Evolutionary conservation across 2,329 filamentous ascomycete species (phyloP).

Genomic region (Blumeria hordei): DNA sequence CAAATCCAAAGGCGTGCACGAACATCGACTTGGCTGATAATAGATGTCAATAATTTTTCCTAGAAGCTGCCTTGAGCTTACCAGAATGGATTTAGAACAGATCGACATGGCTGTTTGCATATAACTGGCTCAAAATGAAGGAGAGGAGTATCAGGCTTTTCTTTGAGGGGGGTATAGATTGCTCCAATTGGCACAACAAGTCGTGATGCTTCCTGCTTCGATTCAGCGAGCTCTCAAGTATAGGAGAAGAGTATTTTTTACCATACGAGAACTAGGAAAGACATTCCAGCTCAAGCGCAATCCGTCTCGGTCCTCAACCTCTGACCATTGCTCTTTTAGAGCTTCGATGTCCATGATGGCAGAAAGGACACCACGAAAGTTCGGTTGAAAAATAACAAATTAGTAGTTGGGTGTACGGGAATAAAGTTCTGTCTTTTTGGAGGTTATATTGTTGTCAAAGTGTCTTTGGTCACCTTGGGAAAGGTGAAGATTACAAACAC

Average conservation of each 20-base stretch:
- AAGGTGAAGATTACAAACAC: too few species aligned
- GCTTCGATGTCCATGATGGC: constrained; percentile 12
- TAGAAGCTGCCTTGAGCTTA: constrained; percentile 20
- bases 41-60: constrained; percentile 8
- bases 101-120: constrained; percentile 88
- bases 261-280: constrained; percentile 94
- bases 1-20: constrained; percentile 72
- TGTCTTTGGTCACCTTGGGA: too few species aligned
- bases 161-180: constrained; percentile 85
- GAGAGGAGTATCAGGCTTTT: constrained; percentile 70
- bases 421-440: too few species aligned
- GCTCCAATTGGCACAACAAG: constrained; percentile 91
- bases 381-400: too few species aligned
- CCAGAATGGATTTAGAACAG: constrained; percentile 94
- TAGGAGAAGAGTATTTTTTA: constrained; percentile 19
- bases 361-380: too few species aligned
- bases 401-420: too few species aligned
- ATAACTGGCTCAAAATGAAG: constrained; percentile 91
- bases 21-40: constrained; percentile 51
- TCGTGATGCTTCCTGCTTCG: constrained; percentile 60
- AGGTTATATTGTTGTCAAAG: too few species aligned
- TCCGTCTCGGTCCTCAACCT: constrained; percentile 90
- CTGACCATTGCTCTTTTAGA: constrained; percentile 19
- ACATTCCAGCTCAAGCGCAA: constrained; percentile 96
- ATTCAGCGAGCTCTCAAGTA: constrained; percentile 8